Evolutionary conservation across 352 stramenopile genomes (phyloP), one percentile per base, ranked within the genome.

Genomic region (Pythium plurisporium): DNA sequence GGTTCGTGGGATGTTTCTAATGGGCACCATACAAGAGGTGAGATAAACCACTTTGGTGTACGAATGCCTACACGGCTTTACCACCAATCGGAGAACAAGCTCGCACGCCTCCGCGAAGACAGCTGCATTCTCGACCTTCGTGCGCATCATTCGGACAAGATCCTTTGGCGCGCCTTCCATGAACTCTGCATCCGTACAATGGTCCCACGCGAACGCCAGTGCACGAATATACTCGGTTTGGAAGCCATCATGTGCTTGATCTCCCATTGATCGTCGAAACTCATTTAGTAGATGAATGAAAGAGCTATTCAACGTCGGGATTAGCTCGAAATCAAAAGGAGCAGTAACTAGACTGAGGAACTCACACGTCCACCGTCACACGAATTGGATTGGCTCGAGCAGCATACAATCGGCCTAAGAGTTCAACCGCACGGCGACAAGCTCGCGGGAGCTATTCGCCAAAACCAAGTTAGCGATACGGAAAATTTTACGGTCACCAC

Each of bases 61-160:
- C n/a, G n/a, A n/a, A n/a, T n/a, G n/a, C n/a, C n/a, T 38, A 25
- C 9, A 27, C 26, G 1, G 49, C 5, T 15, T 1, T 47, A 47
- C 49, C n/a, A 47, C 17, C 4, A 45, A 8, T 38, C 23, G 49
- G 19, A 50, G 29, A 3, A 62, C 20, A 7, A 62, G 27, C 15
- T 41, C 31, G 26, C 37, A 41, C 12, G 37, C 3, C 2, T 63
- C 38, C 9, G 41, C 1, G 1, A 63, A 12, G 3, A 57, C 19
- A 0, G 14, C 4, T 12, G 36, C 30, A 11, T 42, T 47, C 3
- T 58, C 48, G 10, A 59, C 40, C 6, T 37, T 34, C 1, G 41
- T 41, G 5, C 57, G 47, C 19, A 64, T 55, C 48, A 64, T 27
- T 15, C 57, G 17, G 12, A 64, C 42, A 2, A 64, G 25, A 30